phyloP scores from a whole-genome alignment of 192 early-diverging fungal genomes.

The Blastocladiella britannica region DNA sequence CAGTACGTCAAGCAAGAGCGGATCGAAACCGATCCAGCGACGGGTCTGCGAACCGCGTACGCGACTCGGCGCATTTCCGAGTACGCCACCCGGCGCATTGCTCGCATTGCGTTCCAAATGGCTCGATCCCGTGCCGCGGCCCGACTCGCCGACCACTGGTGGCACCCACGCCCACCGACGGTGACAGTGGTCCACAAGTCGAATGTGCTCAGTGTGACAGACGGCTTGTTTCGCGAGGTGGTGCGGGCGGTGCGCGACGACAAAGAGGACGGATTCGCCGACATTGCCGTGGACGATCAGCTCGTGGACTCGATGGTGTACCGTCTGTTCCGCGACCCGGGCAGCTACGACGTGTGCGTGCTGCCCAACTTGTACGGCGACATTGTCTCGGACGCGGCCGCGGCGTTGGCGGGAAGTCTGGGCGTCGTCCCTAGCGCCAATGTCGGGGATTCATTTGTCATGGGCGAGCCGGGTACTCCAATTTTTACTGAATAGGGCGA shows the following conservation, averaged over 20 bases:
- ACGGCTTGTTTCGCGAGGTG: constrained; percentile 92
- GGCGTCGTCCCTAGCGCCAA: constrained; percentile 92
- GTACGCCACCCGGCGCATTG: constrained; percentile 65
- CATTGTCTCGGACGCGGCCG: constrained; percentile 90
- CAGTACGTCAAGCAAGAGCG: constrained; percentile 71
- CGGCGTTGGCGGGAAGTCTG: constrained; percentile 82
- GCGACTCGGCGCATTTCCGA: constrained; percentile 70
- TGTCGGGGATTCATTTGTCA: constrained; percentile 83
- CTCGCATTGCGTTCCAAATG: constrained; percentile 80
- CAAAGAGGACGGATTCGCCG: constrained; percentile 29
- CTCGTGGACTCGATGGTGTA: constrained; percentile 98
- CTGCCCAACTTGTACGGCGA: constrained; percentile 97
- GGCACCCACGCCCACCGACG: constrained; percentile 28
- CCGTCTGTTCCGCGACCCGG: constrained; percentile 92
- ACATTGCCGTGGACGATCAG: constrained; percentile 79
- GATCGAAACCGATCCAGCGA: constrained; percentile 34
- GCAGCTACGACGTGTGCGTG: constrained; percentile 87
- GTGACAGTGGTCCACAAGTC: constrained; percentile 97
- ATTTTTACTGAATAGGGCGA: background rate
- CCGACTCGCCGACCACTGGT: constrained; percentile 39
- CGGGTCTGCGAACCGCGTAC: constrained; percentile 47
- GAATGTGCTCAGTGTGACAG: constrained; percentile 80
- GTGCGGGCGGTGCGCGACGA: constrained; percentile 49
- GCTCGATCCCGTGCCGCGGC: constrained; percentile 56
- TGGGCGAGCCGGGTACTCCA: constrained; percentile 65